Conservation (phyloP, 2,329 filamentous ascomycete genomes). For the Diaporthe sp. region DNA sequence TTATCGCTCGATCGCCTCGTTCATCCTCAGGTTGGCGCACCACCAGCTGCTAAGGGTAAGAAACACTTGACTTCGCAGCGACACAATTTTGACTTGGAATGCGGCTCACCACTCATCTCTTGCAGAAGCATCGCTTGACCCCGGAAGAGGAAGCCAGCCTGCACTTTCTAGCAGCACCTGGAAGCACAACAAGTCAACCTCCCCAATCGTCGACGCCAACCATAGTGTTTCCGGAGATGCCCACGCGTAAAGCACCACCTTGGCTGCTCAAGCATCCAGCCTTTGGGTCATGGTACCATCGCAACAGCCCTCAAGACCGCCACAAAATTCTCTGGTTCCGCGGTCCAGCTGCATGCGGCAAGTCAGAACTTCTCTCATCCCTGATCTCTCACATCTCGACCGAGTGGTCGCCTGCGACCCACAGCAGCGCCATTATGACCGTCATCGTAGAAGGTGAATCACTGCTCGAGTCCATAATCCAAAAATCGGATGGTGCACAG, state of each 20-base stretch:
- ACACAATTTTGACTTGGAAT: too few relatives aligned
- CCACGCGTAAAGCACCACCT: conserved; percentile 49
- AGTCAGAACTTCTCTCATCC: conserved; percentile 48
- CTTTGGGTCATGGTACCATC: conserved; percentile 50
- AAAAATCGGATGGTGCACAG: background rate
- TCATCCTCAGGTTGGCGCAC: conserved; percentile 43
- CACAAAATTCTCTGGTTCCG: conserved; percentile 51
- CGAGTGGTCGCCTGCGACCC: conserved; percentile 46
- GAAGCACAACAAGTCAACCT: conserved; percentile 31
- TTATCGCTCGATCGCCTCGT: conserved; percentile 46
- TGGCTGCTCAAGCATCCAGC: conserved; percentile 51
- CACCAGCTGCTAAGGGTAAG: conserved; percentile 46
- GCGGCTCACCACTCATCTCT: background rate
- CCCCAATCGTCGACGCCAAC: background rate
- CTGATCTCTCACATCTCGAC: conserved; percentile 46
- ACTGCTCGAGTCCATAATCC: conserved; percentile 43
- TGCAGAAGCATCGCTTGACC: background rate
- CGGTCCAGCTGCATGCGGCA: conserved; percentile 50
- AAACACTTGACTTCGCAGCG: too few relatives aligned
- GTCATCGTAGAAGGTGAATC: conserved; percentile 45
- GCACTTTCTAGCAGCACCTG: conserved; percentile 46
- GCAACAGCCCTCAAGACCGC: conserved; percentile 43
- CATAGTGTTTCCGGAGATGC: conserved; percentile 36
- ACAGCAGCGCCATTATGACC: conserved; percentile 47
- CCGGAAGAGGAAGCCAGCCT: conserved; percentile 31